Evolutionary conservation across 2,329 filamentous ascomycete species (phyloP).

Genomic region (Rhytidhysteron rufulum): DNA sequence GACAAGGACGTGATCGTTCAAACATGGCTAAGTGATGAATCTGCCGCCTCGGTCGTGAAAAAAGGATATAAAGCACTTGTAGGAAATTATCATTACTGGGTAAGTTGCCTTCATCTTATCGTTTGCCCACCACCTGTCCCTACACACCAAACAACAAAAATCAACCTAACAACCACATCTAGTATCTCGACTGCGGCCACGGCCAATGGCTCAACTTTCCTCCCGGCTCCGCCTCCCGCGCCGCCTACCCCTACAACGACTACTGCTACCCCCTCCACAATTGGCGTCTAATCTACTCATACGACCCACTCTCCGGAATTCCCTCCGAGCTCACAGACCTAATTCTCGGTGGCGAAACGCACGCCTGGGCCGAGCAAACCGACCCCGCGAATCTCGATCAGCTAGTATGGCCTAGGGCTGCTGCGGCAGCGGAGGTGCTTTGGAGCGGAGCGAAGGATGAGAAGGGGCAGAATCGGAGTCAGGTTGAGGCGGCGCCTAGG

Average conservation of each 20-base stretch:
- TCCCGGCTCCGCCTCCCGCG: constrained; percentile 50
- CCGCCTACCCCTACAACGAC: constrained; percentile 68
- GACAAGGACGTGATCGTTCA: constrained; percentile 71
- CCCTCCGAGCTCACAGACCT: constrained; percentile 60
- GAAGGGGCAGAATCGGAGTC: constrained; percentile 64
- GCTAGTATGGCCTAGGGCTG: constrained; percentile 73
- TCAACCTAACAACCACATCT: constrained; percentile 11
- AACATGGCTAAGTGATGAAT: constrained; percentile 66
- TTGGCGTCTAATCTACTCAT: constrained; percentile 77
- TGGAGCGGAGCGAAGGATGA: constrained; percentile 71
- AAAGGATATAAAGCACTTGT: constrained; percentile 68
- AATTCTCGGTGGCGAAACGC: constrained; percentile 76
- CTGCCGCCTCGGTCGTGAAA: constrained; percentile 58
- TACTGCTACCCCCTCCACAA: constrained; percentile 78
- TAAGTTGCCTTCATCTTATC: constrained; percentile 36
- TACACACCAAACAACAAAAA: constrained; percentile 6
- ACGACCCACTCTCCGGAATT: constrained; percentile 68
- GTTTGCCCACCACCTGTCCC: neutral
- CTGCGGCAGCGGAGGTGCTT: constrained; percentile 71
- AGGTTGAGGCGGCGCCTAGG: constrained; percentile 65
- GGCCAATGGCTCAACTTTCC: constrained; percentile 74
- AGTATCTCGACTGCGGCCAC: constrained; percentile 81
- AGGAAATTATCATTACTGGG: constrained; percentile 75
- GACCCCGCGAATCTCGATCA: constrained; percentile 72
- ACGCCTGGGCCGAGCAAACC: constrained; percentile 75